Evolutionary conservation across 2,329 filamentous ascomycete species (phyloP), one percentile per base, ranked within the genome.

Genomic region (Nothopassalora personata): DNA sequence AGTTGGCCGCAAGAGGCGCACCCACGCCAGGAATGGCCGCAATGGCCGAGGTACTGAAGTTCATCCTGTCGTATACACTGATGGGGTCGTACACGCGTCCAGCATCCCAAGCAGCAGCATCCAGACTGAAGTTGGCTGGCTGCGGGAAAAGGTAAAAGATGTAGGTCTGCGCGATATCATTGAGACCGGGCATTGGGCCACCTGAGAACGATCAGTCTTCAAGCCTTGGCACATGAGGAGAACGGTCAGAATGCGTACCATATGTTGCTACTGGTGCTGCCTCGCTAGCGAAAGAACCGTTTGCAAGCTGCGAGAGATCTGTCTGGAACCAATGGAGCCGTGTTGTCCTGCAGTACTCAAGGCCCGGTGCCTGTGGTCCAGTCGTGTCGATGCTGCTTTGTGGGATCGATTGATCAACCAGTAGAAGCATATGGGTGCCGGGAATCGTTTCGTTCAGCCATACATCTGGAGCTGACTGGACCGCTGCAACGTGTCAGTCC

Each of bases 261-360:
- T 72, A 71, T 13, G 54, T 57, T 3, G 69, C 67, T 5, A 69
- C 33, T 0, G 68, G 56, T 1, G 56, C 19, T 15, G 60, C 63
- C 50, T 53, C 55, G 46, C 61, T 65, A 5, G 62, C 28, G 7
- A 69, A 61, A 7, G 53, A 59, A 9, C 60, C 66, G 43, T 64
- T 60, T 13, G 53, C 19, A 27, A 58, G 53, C 15, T 68, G 67
- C 1, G 60, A 64, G 48, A 70, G 51, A 45, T 66, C 61, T 9
- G 65, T 63, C 54, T 70, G 68, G 46, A 66, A 64, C 69, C 68
- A 72, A 60, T 72, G 70, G 5, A 71, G 64, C 5, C 68, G 64
- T 1, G 70, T 71, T 2, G 69, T 70, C 23, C 68, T 66, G 59
- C 69, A 65, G 19, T 59, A 31, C 5, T 60, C 59, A 5, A 71